These are phyloP conservation scores for Fusarium odoratissimum DNA, from an alignment of 2,329 filamentous ascomycete species.

Conservation along the genomic window DNA sequence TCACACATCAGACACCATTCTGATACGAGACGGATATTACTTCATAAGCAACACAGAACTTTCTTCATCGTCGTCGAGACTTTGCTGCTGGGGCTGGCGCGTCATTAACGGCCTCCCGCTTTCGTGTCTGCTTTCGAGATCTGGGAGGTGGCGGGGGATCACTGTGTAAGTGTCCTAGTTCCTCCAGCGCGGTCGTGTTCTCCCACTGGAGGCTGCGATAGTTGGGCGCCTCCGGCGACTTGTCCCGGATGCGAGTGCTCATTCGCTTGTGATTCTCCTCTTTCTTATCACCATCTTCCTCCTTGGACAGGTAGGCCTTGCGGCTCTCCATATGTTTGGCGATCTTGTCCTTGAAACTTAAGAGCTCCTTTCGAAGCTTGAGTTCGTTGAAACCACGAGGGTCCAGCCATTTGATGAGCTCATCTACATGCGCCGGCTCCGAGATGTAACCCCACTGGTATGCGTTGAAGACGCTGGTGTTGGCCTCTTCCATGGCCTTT, in stretches of 20 bases:
- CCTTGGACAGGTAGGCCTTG: constrained; percentile 70
- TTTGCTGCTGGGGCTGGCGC: constrained; percentile 47
- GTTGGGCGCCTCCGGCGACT: constrained; percentile 58
- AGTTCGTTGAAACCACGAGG: constrained; percentile 86
- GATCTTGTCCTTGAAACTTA: constrained; percentile 80
- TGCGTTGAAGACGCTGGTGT: constrained; percentile 80
- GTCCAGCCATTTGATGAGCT: constrained; percentile 89
- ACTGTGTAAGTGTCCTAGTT: constrained; percentile 68
- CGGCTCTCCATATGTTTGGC: constrained; percentile 83
- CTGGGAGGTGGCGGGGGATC: constrained; percentile 64
- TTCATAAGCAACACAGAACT: neutral
- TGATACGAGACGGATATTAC: neutral
- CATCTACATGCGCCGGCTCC: constrained; percentile 80
- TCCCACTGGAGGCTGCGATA: constrained; percentile 66
- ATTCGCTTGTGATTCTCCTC: constrained; percentile 56
- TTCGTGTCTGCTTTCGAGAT: constrained; percentile 63
- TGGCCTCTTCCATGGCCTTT: constrained; percentile 86
- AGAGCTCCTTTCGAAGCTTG: constrained; percentile 88
- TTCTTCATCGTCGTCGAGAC: constrained; percentile 44
- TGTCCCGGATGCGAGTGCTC: constrained; percentile 59
- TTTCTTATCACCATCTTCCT: constrained; percentile 52
- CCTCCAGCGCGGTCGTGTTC: constrained; percentile 68
- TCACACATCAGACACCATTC: neutral
- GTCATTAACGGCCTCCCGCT: constrained; percentile 58
- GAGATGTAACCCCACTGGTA: constrained; percentile 93